These are phyloP conservation scores for Sanguinoderma infundibulare DNA, from an alignment of 1,284 basidiomycete species.

Conservation along the genomic window DNA sequence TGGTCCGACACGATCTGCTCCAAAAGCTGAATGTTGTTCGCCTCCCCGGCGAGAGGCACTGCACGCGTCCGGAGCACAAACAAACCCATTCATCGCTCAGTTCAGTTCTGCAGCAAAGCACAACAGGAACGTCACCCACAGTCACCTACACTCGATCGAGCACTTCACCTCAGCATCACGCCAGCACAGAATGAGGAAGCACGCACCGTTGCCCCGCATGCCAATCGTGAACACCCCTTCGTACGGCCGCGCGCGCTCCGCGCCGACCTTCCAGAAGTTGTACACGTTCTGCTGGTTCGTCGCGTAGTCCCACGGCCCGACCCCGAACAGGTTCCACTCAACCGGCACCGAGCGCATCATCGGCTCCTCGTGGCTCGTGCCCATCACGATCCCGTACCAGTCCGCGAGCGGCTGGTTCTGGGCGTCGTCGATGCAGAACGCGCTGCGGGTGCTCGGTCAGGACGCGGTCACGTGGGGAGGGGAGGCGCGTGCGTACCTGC, in stretches of 20 bases:
- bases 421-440: conserved; percentile 70
- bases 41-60: conserved; percentile 57
- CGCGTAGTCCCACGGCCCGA: conserved; percentile 65
- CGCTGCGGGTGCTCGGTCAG: conserved; percentile 42
- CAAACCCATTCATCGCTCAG: too few species aligned
- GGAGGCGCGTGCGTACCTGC: conserved; percentile 25
- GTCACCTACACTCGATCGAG: conserved; percentile 21
- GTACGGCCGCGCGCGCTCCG: conserved; percentile 56
- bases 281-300: conserved; percentile 57
- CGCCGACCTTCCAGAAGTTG: conserved; percentile 62
- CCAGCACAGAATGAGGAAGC: background rate
- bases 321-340: conserved; percentile 60
- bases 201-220: conserved; percentile 67
- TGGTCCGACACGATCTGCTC: conserved; percentile 66
- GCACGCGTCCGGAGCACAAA: background rate
- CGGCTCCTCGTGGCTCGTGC: conserved; percentile 69
- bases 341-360: conserved; percentile 67
- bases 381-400: conserved; percentile 73
- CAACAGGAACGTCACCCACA: conserved; percentile 19
- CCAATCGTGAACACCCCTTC: conserved; percentile 69
- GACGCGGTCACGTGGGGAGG: conserved; percentile 13
- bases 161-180: background rate
- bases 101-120: too few species aligned
- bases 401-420: conserved; percentile 70
- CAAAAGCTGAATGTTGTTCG: conserved; percentile 52